Evolutionary conservation across 2,329 filamentous ascomycete species (phyloP), one percentile per base, ranked within the genome.

Genomic region (Emergomyces orientalis): DNA sequence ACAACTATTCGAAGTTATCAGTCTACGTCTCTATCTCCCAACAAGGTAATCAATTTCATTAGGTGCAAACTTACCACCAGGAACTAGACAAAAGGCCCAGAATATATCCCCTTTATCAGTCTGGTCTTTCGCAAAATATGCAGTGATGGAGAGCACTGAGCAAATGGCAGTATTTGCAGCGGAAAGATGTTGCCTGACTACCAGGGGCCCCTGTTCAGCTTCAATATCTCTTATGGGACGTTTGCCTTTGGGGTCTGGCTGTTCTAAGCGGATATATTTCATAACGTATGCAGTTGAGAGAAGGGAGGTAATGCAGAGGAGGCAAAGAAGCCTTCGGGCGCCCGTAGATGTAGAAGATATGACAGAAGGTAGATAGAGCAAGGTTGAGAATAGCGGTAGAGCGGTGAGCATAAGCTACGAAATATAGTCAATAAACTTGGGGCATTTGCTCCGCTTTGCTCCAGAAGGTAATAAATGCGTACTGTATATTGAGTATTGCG

Each of bases 401-500:
- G 68, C 67, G 25, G 76, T 70, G 60, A 79, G 77, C 9, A 75
- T 65, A 22, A 72, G 41, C 69, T 71, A 47, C 7, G 34, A 56
- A 68, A 72, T 67, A 41, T 63, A n/a, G 51, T 34, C 30, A 34
- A 32, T 19, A 32, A 54, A 32, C 30, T 34, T 34, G 27, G 30
- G 17, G 14, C 4, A 34, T 32, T n/a, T 34, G 27, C 3, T 30
- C 27, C 30, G 22, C 6, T 8, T 32, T n/a, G 6, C 14, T 1
- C 67, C 32, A 60, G n/a, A 17, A 37, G 25, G 17, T 55, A 32
- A 60, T 37, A 6, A 32, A 59, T 32, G 56, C 65, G 63, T 74
- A 79, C 77, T 65, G 70, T 75, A 63, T 77, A 79, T 62, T 74
- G 69, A 19, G 71, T 68, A 64, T 79, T 77, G 52, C 73, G 70